Base-by-base conservation (phyloP, 2,329 filamentous ascomycete genomes). In the Leptodontidium sp. region DNA sequence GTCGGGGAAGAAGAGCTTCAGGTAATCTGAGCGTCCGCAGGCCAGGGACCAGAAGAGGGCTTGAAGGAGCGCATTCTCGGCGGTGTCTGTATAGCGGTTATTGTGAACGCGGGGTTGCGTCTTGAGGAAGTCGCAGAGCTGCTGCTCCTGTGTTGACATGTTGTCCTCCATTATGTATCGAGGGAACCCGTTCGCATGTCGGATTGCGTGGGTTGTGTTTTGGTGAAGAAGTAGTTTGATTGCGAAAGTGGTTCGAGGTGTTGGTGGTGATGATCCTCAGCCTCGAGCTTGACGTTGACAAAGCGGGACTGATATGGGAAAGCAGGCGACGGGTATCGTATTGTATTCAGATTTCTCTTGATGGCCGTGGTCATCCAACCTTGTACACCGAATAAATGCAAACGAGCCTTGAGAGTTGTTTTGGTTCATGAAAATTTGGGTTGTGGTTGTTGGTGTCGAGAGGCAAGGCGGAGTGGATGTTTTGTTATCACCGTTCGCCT, bases 1-100 rank as follows among this genome's bases (percentile, higher is more conserved):
- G 50, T 91, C 84, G 0, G 94, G 94, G 77, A 99, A 99, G 76
- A 99, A 88, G 21, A 93, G 86, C 61, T 85, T 84, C 78, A 98
- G 84, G 76, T 94, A 90, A 71, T 94, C 90, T 68, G 87, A 83
- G 70, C 89, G 89, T 71, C 92, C 89, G 70, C 89, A 91, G 40
- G 93, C 92, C 75, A 99, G 88, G 64, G 92, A 97, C 83, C 89
- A 92, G 82, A 98, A 99, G 65, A 99, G 90, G 67, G 89, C 89
- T 77, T 89, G 85, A 66, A 97, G 83, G 40, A 99, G 89, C 71
- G 92, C 88, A 69, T 87, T 86, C 71, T 88, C 86, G 64, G 94
- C 93, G 58, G 88, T 83, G 64, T 90, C 85, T 52, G 86, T 90
- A 81, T 94, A 99, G 71, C 91, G 90, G 81, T 93, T 92, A 72